Percentiles rank a stretch among this genome's conserved stretches.
Conservation (phyloP, 2,329 filamentous ascomycete species). For the Ophiostoma novo-ulmi region DNA sequence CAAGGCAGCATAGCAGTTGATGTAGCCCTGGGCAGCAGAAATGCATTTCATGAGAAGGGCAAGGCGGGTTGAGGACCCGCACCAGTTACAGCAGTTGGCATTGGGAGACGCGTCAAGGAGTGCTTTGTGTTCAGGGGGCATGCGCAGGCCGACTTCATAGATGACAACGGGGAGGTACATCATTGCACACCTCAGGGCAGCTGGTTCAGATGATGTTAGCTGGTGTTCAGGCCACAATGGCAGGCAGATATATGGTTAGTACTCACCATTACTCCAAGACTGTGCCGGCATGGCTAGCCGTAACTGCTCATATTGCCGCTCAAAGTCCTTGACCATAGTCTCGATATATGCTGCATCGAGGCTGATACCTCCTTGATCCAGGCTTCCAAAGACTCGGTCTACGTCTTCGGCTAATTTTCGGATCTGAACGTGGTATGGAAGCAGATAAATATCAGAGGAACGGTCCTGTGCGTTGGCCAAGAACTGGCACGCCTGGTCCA, state of each 20-base stretch:
- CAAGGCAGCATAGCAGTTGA: constrained; percentile 25
- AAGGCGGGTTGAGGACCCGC: constrained; percentile 24
- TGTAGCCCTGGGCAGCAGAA: constrained; percentile 26
- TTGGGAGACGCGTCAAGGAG: background rate
- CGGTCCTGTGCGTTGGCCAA: constrained; percentile 19
- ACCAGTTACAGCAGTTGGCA: constrained; percentile 29
- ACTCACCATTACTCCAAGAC: constrained; percentile 27
- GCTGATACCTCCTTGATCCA: constrained; percentile 18
- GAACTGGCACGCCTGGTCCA: constrained; percentile 26
- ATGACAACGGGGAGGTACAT: constrained; percentile 27
- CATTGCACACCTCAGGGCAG: constrained; percentile 23
- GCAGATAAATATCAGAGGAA: constrained; percentile 23
- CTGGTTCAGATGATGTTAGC: constrained; percentile 16
- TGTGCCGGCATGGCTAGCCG: constrained; percentile 21
- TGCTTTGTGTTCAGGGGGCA: constrained; percentile 22
- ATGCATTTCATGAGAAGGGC: constrained; percentile 26
- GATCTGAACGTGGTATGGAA: constrained; percentile 26
- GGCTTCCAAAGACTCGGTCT: constrained; percentile 23
- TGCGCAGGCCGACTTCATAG: constrained; percentile 26
- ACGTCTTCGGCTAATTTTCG: constrained; percentile 29
- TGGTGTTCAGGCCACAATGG: background rate
- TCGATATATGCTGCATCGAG: constrained; percentile 28
- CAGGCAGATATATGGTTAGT: background rate
- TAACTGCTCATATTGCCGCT: constrained; percentile 26
- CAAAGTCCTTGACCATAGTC: constrained; percentile 27